Evolutionary conservation across 805 yeast species (phyloP).

Genomic region (Ogataea wickerhamii): DNA sequence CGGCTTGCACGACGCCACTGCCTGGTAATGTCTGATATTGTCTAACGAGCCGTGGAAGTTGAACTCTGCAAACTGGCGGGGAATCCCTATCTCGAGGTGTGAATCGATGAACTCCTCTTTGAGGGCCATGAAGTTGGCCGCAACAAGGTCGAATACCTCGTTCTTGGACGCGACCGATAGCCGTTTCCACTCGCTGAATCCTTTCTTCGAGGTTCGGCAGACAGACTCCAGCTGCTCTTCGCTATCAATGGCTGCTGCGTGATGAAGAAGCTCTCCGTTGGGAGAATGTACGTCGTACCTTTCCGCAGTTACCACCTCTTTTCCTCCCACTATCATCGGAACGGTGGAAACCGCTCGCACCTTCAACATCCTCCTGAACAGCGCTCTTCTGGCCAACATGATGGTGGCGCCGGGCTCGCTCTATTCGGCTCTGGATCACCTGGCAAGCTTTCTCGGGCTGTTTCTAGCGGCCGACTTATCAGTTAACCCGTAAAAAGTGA

Average conservation of each 20-base stretch:
- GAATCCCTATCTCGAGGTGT: constrained; percentile 35
- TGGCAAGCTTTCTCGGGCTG: too few species aligned
- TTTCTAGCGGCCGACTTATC: too few species aligned
- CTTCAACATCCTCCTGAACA: too few species aligned
- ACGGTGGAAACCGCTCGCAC: too few species aligned
- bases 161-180: constrained; percentile 9
- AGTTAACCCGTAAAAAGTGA: too few species aligned
- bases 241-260: constrained; percentile 4
- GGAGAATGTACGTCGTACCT: constrained; percentile 10
- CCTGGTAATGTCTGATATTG: constrained; percentile 31
- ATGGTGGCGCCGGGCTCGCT: too few species aligned
- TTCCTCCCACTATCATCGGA: constrained; percentile 8
- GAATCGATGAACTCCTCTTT: constrained; percentile 20
- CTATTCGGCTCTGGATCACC: too few species aligned
- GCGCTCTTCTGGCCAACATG: too few species aligned
- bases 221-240: constrained; percentile 4
- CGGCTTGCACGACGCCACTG: constrained; percentile 17
- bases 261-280: constrained; percentile 6
- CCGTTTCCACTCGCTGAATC: constrained; percentile 21
- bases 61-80: constrained; percentile 36
- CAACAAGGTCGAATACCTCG: constrained; percentile 11
- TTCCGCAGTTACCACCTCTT: neutral
- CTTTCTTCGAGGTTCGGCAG: constrained; percentile 13
- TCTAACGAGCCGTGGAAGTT: constrained; percentile 30
- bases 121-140: constrained; percentile 4